These are phyloP conservation scores for Brasilioporus rufonigricans DNA, from an alignment of 768 basidiomycete species.

Conservation along the genomic window DNA sequence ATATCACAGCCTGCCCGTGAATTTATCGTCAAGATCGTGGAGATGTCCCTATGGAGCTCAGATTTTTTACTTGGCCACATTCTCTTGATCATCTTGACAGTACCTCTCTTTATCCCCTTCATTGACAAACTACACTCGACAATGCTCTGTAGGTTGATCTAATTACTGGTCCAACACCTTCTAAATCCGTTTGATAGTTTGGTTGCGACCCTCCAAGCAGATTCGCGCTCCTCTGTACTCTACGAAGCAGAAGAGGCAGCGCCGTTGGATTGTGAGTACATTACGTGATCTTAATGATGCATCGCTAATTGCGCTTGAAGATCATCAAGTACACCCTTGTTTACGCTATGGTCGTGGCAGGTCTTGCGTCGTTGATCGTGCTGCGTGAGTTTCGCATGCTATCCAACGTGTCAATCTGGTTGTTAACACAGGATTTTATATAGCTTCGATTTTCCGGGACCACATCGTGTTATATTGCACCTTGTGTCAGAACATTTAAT, in stretches of 20 bases:
- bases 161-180: not conserved
- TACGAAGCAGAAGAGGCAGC: conserved; percentile 88
- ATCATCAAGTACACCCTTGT: conserved; percentile 84
- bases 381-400: conserved; percentile 57
- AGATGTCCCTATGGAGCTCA: conserved; percentile 95
- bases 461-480: conserved; percentile 76
- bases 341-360: conserved; percentile 72
- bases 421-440: conserved; percentile 15
- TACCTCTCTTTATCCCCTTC: conserved; percentile 82
- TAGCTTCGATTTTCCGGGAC: conserved; percentile 81
- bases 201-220: conserved; percentile 93
- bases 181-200: conserved; percentile 52
- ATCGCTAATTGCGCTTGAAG: conserved; percentile 33
- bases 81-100: conserved; percentile 83
- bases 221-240: conserved; percentile 92
- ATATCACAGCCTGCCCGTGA: conserved; percentile 96
- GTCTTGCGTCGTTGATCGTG: conserved; percentile 78
- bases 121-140: conserved; percentile 88
- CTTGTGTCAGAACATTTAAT: conserved; percentile 83
- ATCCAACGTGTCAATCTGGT: not conserved
- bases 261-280: conserved; percentile 79
- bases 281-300: not conserved
- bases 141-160: conserved; percentile 71
- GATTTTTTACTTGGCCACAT: conserved; percentile 89
- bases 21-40: conserved; percentile 97